Base-by-base conservation (phyloP, 202 grass and related monocot species). In the Zizania palustris region DNA sequence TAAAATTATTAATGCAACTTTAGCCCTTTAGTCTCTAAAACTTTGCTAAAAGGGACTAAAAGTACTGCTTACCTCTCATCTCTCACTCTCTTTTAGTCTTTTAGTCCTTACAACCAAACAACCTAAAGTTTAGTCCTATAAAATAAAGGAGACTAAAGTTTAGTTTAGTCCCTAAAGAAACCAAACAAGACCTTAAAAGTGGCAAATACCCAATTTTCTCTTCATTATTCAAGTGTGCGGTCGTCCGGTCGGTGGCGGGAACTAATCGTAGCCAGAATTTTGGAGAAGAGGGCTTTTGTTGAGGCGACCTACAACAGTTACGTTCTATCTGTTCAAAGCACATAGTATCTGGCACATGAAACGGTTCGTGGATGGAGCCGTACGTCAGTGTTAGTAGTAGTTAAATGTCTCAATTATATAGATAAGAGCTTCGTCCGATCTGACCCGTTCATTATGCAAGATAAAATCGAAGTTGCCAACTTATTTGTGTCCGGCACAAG, bases 291-390 rank as follows among this genome's bases (percentile, higher is more conserved):
- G 2, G 28, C 28, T 20, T 13, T 11, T 63, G 74, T 80, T 69
- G 69, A 69, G 54, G 16, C 80, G 75, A 54, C 60, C 61, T 34
- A 58, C 37, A 56, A 21, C 50, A 59, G 7, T 22, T 12, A 9
- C 38, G 39, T 7, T 7, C 28, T 46, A 3, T 13, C 10, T 45
- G 40, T 57, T 82, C 60, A 59, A 74, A 65, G 28, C 41, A 3
- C 60, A 59, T 66, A 65, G 28, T 22, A 3, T 60, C 3, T 38
- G 22, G 28, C 4, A 12, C 41, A 39, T 71, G 3, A 61, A 40
- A 62, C 49, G 28, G 11, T 72, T 41, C 7, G 20, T 37, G 12
- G 9, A 65, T 72, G 36, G 45, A 56, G 60, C 0, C 54, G 3
- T 11, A 0, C 54, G 3, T 11, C 1, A 28, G 28, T 54, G 7